Base-by-base conservation (phyloP, 2,329 filamentous ascomycete species). In the Apiospora koreana region DNA sequence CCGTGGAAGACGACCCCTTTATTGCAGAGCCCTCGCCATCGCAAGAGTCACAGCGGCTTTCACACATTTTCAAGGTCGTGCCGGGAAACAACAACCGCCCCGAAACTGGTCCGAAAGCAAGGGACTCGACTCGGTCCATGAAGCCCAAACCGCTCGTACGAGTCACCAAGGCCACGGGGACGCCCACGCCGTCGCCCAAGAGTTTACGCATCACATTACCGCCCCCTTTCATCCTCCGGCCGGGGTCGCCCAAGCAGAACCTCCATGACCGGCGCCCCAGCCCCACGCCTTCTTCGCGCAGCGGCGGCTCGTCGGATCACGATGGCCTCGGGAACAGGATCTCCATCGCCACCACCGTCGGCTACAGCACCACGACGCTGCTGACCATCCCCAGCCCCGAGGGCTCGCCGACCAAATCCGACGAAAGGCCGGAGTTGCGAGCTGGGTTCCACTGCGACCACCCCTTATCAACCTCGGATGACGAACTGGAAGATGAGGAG, bases 271-370 rank as follows among this genome's bases (percentile, higher is more conserved):
- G 25, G 6, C 31, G 43, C 38, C 25, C 74, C 70, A 73, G 75
- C 69, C 69, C 77, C 1, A 71, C 69, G 25, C 35, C 74, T 42
- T 77, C 78, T 16, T 78, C 79, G 65, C 69, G 73, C 50, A 76
- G 77, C 12, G 67, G 77, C 2, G 78, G 76, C n/a, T 79, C 76
- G 28, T 74, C 79, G 18, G 79, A 78, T 69, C 16, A 62, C 31
- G 31, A 78, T 77, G 14, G 4, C 71, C 9, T 75, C 75, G 38
- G 62, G 9, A 8, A 45, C n/a, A 43, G 38, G n/a, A 18, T 28
- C 67, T 74, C 71, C 41, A 50, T 58, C 18, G 23, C 31, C n/a
- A 67, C 64, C 23, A 48, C 48, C 25, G 23, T 67, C 14, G 62
- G 50, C 14, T 62, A 70, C 12, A 72, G 68, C 70, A 69, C 70